These are phyloP conservation scores for Viridothelium virens DNA, from an alignment of 495 filamentous ascomycete species.

Conservation along the genomic window DNA sequence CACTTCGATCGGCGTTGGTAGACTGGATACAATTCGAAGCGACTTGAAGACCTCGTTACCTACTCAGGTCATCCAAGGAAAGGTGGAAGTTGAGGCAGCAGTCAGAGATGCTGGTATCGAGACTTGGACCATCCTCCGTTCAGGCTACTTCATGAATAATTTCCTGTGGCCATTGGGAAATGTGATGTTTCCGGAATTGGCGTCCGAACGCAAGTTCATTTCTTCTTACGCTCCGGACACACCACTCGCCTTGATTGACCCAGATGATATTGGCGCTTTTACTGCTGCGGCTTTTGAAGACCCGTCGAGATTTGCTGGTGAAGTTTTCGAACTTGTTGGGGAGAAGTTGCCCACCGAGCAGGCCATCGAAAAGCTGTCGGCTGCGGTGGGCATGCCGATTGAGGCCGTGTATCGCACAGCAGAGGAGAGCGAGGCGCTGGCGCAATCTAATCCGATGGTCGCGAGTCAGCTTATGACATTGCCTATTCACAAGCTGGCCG, in stretches of 20 bases:
- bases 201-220: conserved; percentile 33
- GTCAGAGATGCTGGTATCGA: conserved; percentile 34
- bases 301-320: conserved; percentile 31
- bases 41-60: conserved; percentile 29
- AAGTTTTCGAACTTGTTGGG: conserved; percentile 36
- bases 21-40: conserved; percentile 25
- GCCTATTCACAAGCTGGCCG: conserved; percentile 27
- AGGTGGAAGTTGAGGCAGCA: conserved; percentile 35
- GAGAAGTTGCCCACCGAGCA: conserved; percentile 34
- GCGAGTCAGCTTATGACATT: conserved; percentile 31
- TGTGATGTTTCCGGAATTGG: conserved; percentile 35
- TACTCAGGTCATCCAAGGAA: conserved; percentile 30
- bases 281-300: conserved; percentile 39
- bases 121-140: conserved; percentile 40
- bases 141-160: conserved; percentile 47
- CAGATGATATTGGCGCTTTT: conserved; percentile 44
- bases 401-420: conserved; percentile 34
- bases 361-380: conserved; percentile 30
- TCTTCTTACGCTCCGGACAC: conserved; percentile 33
- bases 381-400: conserved; percentile 33
- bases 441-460: conserved; percentile 28
- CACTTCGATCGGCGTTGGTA: conserved; percentile 29
- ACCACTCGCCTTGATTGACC: conserved; percentile 38
- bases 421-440: conserved; percentile 32
- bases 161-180: conserved; percentile 34